Evolutionary conservation across 495 filamentous ascomycete species (phyloP).

Genomic region (Xylaria sp.): DNA sequence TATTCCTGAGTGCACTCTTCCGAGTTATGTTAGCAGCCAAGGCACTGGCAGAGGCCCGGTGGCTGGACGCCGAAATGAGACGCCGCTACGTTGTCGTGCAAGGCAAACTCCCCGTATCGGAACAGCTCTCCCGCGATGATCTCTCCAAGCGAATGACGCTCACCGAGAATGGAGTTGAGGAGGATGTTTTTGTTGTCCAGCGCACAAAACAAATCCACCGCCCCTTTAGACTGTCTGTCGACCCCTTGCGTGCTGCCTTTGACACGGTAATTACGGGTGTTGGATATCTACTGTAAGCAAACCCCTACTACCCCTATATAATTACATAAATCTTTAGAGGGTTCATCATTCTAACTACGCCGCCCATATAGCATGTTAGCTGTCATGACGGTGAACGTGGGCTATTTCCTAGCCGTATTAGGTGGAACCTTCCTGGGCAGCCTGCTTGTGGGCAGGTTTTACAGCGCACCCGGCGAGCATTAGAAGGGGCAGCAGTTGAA

Average conservation of each 20-base stretch:
- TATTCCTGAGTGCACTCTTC: constrained; percentile 71
- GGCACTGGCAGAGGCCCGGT: constrained; percentile 55
- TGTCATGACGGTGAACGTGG: constrained; percentile 97
- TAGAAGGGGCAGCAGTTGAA: background rate
- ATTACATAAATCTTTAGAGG: background rate
- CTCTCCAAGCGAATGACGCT: constrained; percentile 65
- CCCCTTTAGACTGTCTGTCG: constrained; percentile 81
- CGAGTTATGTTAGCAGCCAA: constrained; percentile 74
- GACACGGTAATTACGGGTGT: constrained; percentile 75
- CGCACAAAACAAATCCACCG: constrained; percentile 53
- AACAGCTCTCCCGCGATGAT: constrained; percentile 56
- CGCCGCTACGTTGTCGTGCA: constrained; percentile 78
- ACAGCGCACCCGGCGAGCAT: constrained; percentile 30
- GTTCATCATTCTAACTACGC: constrained; percentile 28
- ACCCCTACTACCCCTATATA: background rate
- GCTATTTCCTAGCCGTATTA: constrained; percentile 91
- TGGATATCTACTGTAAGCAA: constrained; percentile 88
- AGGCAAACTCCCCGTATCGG: constrained; percentile 64
- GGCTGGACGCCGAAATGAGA: constrained; percentile 68
- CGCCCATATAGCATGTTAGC: constrained; percentile 79
- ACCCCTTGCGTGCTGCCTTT: constrained; percentile 73
- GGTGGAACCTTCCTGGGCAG: constrained; percentile 85
- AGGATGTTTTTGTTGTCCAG: constrained; percentile 73
- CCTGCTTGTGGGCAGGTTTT: constrained; percentile 76
- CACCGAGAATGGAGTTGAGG: constrained; percentile 74